Base-by-base conservation (phyloP, 208 protist species). In the Crithidia expoeki region DNA sequence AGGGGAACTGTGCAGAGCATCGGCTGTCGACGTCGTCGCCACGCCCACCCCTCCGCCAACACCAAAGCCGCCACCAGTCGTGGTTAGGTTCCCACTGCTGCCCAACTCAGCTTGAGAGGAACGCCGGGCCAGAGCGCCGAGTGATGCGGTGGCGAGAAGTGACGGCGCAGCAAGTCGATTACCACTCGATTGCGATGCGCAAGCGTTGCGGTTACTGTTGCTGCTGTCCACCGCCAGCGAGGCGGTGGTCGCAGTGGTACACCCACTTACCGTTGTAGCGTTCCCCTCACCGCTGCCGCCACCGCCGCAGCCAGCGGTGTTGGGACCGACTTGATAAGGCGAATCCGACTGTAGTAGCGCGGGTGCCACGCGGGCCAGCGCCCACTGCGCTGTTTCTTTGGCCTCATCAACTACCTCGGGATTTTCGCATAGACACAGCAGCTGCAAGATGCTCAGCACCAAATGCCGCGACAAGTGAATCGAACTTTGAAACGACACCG, bases 391-490 rank as follows among this genome's bases (percentile, higher is more conserved):
- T 51, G 83, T 63, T 57, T 88, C 61, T 46, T 72, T 57, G 6
- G 76, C 72, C 70, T 89, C 87, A 33, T 81, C 71, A 21, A 52
- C 19, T 49, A 90, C 67, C 21, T 64, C 49, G 0, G 76, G 62
- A 33, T 63, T 80, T 50, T 75, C 69, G 73, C 84, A 93, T 4
- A 93, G 79, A 19, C 74, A 77, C 38, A 89, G 72, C 38, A 90
- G 56, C 14, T 77, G 59, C 23, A 93, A 38, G 34, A 93, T 88
- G 42, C 75, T 62, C 47, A 88, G 57, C n/a, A 87, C 82, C 1
- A 80, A 68, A 0, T 70, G 30, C 19, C 70, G 70, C 23, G 80
- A 79, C 10, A 93, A 51, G 66, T 88, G 79, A 14, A 70, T 36
- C n/a, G 58, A 70, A n/a, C 76, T 66, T 49, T 88, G 69, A 63